These are phyloP conservation scores for Halophytophthora polymorphica DNA, from an alignment of 352 stramenopile genomes.

Conservation along the genomic window DNA sequence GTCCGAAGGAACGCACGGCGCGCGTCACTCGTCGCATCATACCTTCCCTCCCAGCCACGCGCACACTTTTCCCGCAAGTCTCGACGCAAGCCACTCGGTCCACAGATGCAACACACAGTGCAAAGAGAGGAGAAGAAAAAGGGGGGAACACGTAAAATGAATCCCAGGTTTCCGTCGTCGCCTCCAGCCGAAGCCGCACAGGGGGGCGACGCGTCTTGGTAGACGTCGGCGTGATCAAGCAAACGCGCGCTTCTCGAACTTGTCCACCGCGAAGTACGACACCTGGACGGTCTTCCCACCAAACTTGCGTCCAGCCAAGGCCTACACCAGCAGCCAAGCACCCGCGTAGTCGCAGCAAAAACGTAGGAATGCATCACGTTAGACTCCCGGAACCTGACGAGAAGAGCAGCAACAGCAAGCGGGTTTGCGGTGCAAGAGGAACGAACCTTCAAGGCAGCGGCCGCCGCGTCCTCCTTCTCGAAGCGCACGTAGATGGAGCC, in stretches of 20 bases:
- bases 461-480: slow-evolving; percentile 46
- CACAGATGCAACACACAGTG: neutral
- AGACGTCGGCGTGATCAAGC: slow-evolving; percentile 18
- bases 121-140: slow-evolving; percentile 21
- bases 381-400: neutral
- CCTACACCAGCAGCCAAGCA: slow-evolving; percentile 27
- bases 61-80: slow-evolving; percentile 8
- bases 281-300: slow-evolving; percentile 84
- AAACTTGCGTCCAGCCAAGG: slow-evolving; percentile 83
- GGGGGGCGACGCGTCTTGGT: too few relatives aligned
- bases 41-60: slow-evolving; percentile 24
- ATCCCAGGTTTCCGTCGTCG: too few relatives aligned
- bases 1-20: neutral
- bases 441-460: slow-evolving; percentile 69
- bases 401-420: neutral
- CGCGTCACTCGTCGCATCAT: slow-evolving; percentile 24
- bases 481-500: slow-evolving; percentile 85
- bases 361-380: neutral
- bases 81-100: slow-evolving; percentile 4
- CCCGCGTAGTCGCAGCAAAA: slow-evolving; percentile 7
- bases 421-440: neutral
- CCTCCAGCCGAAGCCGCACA: too few relatives aligned
- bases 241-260: slow-evolving; percentile 70
- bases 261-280: slow-evolving; percentile 68
- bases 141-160: neutral